Conservation (phyloP, 768 basidiomycete species). For the Crucibulum laeve region DNA sequence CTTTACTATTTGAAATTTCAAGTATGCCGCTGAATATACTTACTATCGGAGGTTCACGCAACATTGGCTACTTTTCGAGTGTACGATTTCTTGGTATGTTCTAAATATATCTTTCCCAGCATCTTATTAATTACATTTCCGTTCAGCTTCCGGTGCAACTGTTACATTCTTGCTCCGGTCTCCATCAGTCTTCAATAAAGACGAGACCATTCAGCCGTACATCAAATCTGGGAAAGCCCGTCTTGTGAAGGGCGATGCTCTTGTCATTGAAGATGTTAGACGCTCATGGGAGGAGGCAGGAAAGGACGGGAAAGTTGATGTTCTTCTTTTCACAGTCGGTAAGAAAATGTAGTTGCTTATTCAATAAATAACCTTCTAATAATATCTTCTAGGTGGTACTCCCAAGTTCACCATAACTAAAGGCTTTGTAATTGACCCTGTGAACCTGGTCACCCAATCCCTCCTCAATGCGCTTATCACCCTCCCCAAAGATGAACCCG, state of each 20-base stretch:
- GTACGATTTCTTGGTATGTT: conserved; percentile 42
- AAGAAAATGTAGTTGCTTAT: not conserved
- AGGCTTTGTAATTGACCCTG: conserved; percentile 44
- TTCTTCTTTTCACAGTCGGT: conserved; percentile 57
- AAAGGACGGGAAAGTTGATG: conserved; percentile 37
- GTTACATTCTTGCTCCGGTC: conserved; percentile 59
- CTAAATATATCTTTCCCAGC: not conserved
- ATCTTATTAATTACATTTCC: not conserved
- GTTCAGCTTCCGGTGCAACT: conserved; percentile 48
- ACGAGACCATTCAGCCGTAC: conserved; percentile 43
- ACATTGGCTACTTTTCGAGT: conserved; percentile 49
- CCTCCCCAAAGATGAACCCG: conserved; percentile 34
- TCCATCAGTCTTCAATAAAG: conserved; percentile 42
- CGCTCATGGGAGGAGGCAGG: conserved; percentile 43
- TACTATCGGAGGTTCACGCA: conserved; percentile 48
- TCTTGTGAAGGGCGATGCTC: conserved; percentile 55
- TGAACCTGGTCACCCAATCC: conserved; percentile 55
- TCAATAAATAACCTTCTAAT: not conserved
- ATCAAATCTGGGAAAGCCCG: conserved; percentile 45
- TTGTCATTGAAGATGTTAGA: conserved; percentile 41
- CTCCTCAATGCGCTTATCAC: conserved; percentile 54
- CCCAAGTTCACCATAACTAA: conserved; percentile 41
- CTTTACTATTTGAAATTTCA: not conserved
- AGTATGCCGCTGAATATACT: conserved; percentile 31
- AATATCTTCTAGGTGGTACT: conserved; percentile 32